Percentiles rank a stretch among this genome's conserved stretches.
Conservation (phyloP, 805 yeast species). For the Candida odintsovae region DNA sequence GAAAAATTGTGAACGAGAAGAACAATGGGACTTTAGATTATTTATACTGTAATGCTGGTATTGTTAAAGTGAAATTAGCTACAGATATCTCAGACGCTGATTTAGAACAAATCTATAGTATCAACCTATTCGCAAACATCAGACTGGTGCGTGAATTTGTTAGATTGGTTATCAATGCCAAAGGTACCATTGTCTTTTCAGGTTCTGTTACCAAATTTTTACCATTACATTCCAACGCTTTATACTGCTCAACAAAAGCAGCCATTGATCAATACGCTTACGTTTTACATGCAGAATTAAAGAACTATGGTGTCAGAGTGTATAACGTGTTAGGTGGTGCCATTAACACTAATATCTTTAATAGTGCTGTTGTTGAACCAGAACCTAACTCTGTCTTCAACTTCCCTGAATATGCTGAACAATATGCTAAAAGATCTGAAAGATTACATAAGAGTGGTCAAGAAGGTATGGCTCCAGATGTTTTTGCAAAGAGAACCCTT, state of each 20-base stretch:
- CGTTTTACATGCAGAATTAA: conserved; percentile 32
- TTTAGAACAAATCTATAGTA: conserved; percentile 22
- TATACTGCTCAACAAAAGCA: conserved; percentile 37
- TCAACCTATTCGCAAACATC: conserved; percentile 36
- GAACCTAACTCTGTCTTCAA: conserved; percentile 17
- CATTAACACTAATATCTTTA: conserved; percentile 30
- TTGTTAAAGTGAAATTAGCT: conserved; percentile 24
- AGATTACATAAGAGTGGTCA: conserved; percentile 1
- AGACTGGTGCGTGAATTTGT: conserved; percentile 32
- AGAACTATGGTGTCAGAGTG: conserved; percentile 36
- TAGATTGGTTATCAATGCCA: conserved; percentile 28
- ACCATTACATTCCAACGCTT: conserved; percentile 33
- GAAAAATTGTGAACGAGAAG: conserved; percentile 18
- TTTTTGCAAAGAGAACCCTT: conserved; percentile 36
- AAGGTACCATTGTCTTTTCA: conserved; percentile 36
- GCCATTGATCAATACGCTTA: conserved; percentile 37
- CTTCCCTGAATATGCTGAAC: conserved; percentile 14
- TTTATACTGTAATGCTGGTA: conserved; percentile 40
- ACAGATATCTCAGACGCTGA: conserved; percentile 28
- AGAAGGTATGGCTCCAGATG: conserved; percentile 28
- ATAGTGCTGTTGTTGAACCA: conserved; percentile 6
- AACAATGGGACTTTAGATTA: conserved; percentile 30
- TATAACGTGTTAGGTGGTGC: conserved; percentile 38
- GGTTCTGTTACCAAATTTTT: conserved; percentile 32
- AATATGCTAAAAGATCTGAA: conserved; percentile 7